Base-by-base conservation (phyloP, 306 rosid genomes). In the Quercus dentata region DNA sequence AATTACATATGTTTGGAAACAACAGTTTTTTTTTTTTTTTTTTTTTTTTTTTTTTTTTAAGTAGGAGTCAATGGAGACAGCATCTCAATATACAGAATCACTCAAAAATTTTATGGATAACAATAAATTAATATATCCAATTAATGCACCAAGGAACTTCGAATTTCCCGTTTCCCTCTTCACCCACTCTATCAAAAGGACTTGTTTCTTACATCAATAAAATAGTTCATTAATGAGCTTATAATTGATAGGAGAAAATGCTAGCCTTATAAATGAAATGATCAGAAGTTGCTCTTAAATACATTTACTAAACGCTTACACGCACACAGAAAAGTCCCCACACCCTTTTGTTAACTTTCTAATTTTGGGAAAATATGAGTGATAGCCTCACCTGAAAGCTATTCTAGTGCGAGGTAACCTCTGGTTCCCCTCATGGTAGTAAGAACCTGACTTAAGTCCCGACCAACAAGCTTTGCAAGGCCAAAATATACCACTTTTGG, bases 361-460 rank as follows among this genome's bases (percentile, higher is more conserved):
- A 33, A 33, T 33, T 33, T 33, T 33, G 38, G 38, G 38, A 33
- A 33, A 33, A 33, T 33, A 33, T 33, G 38, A 31, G 6, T 31
- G 6, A 31, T 31, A 4, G 35, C 35, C 31, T 3, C 31, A 3
- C 90, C 86, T 0, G 89, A 84, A 56, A 91, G 75, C 96, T 91
- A 91, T 58, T 91, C 92, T 1, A 91, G 92, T 0, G 96, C 92
- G 55, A 91, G 90, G 74, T 91, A 91, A 2, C 95, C 95, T 41
- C 89, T 80, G 21, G 95, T 91, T 55, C 92, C 95, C 80, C 91
- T 85, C 91, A 91, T 71, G 44, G 89, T 81, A 59, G 91, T 89
- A 3, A 91, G 71, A 4, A 89, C 85, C 75, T 87, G 77, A 46
- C 92, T 88, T 57, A 85, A 83, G 20, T 88, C 88, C 54, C 86